These are phyloP conservation scores for Aristolochia fimbriata DNA, from an alignment of 164 flowering plant genomes.

Conservation along the genomic window DNA sequence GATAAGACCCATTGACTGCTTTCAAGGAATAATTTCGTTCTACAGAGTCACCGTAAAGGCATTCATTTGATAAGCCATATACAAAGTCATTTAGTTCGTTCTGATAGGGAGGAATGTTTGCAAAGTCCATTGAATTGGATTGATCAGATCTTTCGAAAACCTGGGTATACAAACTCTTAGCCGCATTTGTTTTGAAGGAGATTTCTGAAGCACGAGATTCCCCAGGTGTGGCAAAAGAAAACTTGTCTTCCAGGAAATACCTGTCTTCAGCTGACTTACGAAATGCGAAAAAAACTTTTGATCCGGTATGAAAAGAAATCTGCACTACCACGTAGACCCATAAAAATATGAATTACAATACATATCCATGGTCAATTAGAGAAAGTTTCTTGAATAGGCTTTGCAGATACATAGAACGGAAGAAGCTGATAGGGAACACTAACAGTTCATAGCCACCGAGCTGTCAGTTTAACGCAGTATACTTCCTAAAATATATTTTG, in stretches of 20 bases:
- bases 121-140: constrained; percentile 15
- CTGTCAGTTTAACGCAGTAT: not conserved
- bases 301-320: constrained; percentile 32
- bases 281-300: constrained; percentile 18
- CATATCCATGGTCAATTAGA: not conserved
- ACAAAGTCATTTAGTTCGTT: constrained; percentile 15
- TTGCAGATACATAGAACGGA: no score
- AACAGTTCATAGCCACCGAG: not conserved
- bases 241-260: constrained; percentile 21
- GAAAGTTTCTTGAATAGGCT: not conserved
- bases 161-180: constrained; percentile 17
- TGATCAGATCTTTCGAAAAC: constrained; percentile 19
- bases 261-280: constrained; percentile 25
- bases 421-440: not conserved
- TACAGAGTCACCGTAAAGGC: constrained; percentile 1
- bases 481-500: not conserved
- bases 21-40: constrained; percentile 17
- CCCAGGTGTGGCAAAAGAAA: constrained; percentile 13
- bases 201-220: constrained; percentile 20
- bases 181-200: constrained; percentile 32
- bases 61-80: constrained; percentile 13
- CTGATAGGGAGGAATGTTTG: constrained; percentile 8
- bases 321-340: constrained; percentile 23
- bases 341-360: constrained; percentile 3
- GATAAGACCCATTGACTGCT: constrained; percentile 8